These are phyloP conservation scores for Xylariomycetidae sp. DNA, from an alignment of 2,329 filamentous ascomycete species.

Conservation along the genomic window DNA sequence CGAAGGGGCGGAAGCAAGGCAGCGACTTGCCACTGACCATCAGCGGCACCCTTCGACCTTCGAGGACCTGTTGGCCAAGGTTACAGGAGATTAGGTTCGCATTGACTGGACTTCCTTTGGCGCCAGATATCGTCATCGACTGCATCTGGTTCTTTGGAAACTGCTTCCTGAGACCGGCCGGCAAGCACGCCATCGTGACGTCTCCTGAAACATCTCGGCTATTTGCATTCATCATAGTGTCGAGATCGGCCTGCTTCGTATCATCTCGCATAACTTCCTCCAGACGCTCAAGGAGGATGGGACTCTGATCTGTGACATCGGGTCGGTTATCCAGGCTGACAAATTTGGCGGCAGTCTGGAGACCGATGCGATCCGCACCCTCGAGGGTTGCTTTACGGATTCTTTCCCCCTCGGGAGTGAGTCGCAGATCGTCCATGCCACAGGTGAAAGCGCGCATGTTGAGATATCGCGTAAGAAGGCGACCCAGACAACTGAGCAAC, in stretches of 20 bases:
- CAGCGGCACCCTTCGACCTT: slow-evolving; percentile 87
- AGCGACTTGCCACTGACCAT: slow-evolving; percentile 98
- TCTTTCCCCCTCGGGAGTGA: slow-evolving; percentile 75
- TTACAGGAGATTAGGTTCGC: slow-evolving; percentile 98
- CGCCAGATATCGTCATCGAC: slow-evolving; percentile 94
- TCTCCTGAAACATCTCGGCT: slow-evolving; percentile 68
- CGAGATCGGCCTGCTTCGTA: slow-evolving; percentile 83
- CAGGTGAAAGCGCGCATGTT: slow-evolving; percentile 96
- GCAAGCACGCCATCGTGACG: slow-evolving; percentile 76
- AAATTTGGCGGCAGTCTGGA: slow-evolving; percentile 79
- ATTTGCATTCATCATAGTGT: slow-evolving; percentile 74
- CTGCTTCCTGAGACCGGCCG: slow-evolving; percentile 76
- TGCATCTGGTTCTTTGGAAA: slow-evolving; percentile 99
- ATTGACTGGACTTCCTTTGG: slow-evolving; percentile 89
- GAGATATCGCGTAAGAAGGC: slow-evolving; percentile 81
- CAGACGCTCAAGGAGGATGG: slow-evolving; percentile 70
- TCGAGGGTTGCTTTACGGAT: slow-evolving; percentile 64
- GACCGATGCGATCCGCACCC: slow-evolving; percentile 64
- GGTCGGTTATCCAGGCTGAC: slow-evolving; percentile 70
- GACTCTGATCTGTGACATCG: slow-evolving; percentile 53
- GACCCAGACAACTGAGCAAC: slow-evolving; percentile 81
- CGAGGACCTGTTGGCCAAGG: slow-evolving; percentile 90
- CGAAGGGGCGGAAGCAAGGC: slow-evolving; percentile 89
- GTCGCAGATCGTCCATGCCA: slow-evolving; percentile 89
- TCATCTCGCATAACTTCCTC: slow-evolving; percentile 91